Evolutionary conservation across 2,329 filamentous ascomycete genomes (phyloP), one percentile per base, ranked within the genome.

Genomic region (Tolypocladium ovalisporum): DNA sequence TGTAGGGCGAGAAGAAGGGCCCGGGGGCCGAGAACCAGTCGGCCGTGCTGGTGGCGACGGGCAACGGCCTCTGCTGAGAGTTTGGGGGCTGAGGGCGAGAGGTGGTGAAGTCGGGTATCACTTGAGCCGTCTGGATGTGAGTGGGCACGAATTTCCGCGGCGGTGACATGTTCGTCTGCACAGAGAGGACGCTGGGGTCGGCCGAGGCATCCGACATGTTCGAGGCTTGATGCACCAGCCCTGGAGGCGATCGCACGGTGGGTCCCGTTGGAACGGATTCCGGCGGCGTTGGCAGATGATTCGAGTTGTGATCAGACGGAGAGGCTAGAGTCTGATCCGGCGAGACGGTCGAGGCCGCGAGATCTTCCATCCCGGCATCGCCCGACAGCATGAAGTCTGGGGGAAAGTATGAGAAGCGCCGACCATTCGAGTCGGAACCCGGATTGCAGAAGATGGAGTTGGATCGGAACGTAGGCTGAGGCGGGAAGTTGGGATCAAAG

Each of bases 381-480:
- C 66, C 66, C 15, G 66, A 61, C 22, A 73, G 68, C 35, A 65
- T 66, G 13, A 73, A 71, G 24, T 86, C 83, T 1, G 84, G 84
- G 12, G 84, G 82, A 61, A 86, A 86, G 62, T 85, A 84, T 19
- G 83, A 86, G 60, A 84, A 83, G 9, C 83, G 75, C 27, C 83
- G 77, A 9, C 83, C 82, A 44, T 73, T 76, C 10, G 73, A 72
- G 59, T 83, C 80, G 6, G 75, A 78, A 1, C 79, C 76, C 7
- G 83, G 83, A 58, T 80, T 82, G 61, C 79, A 74, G 68, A 87
- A 87, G 59, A 87, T 87, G 1, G 84, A 86, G 65, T 85, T 85
- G 12, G 84, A 86, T 56, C 84, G 78, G 69, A 87, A 87, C 4
- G 76, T 79, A 1, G 76, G 83, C 51, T 78, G 82, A 44, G 72